A percentile compares a stretch with the other conserved stretches of the same genome.
phyloP scores from a whole-genome alignment of 164 flowering plant genomes.

The Kingdonia uniflora region DNA sequence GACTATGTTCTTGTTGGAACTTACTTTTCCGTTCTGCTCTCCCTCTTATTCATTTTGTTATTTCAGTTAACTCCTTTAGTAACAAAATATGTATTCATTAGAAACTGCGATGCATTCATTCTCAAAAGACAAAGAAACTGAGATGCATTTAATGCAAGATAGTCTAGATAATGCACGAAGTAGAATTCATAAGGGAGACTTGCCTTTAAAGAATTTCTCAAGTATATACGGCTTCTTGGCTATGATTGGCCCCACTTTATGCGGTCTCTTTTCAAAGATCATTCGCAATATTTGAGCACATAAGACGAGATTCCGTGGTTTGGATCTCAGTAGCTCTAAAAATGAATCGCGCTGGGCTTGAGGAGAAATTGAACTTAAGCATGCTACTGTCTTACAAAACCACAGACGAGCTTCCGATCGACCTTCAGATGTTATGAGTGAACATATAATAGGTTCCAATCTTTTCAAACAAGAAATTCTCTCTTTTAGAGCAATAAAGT shows the following conservation, averaged over 20 bases:
- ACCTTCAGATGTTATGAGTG: constrained; percentile 25
- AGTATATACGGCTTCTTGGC: constrained; percentile 50
- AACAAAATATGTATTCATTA: no score
- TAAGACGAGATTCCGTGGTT: constrained; percentile 26
- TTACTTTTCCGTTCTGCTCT: no score
- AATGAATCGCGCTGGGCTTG: constrained; percentile 49
- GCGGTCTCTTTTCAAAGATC: constrained; percentile 66
- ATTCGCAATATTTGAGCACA: constrained; percentile 57
- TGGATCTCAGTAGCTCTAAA: constrained; percentile 41
- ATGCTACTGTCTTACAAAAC: constrained; percentile 59
- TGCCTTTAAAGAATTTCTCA: constrained; percentile 68
- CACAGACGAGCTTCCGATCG: constrained; percentile 84
- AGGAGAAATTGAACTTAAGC: constrained; percentile 34
- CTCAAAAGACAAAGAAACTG: no score
- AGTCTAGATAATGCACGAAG: not conserved
- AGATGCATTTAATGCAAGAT: no score
- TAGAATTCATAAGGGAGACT: constrained; percentile 8
- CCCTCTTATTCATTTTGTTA: no score
- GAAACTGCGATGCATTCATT: no score
- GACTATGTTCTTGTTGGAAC: no score
- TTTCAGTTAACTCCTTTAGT: no score
- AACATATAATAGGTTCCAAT: constrained; percentile 52
- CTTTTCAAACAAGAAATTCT: constrained; percentile 32
- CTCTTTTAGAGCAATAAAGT: constrained; percentile 17
- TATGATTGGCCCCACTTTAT: constrained; percentile 36